Evolutionary conservation across 495 filamentous ascomycete genomes (phyloP).

Genomic region (Neurospora sp.): DNA sequence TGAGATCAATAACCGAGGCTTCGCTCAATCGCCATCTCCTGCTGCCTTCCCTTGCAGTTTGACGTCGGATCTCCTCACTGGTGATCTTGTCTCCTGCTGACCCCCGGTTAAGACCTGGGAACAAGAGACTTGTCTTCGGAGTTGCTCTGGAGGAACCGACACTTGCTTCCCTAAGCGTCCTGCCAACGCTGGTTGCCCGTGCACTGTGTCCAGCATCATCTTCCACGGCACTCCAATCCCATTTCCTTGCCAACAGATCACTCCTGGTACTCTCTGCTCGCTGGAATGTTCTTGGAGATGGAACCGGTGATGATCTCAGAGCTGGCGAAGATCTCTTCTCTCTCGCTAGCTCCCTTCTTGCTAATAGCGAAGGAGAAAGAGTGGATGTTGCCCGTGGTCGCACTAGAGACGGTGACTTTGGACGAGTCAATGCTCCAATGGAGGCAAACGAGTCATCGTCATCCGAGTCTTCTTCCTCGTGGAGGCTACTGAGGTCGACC

Average conservation of each 20-base stretch:
- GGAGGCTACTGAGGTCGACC: neutral
- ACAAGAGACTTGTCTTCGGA: neutral
- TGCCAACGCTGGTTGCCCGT: neutral
- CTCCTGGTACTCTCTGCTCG: neutral
- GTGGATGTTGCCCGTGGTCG: neutral
- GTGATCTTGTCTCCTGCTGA: conserved; percentile 11
- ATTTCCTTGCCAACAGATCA: neutral
- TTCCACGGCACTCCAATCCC: neutral
- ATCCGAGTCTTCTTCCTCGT: neutral
- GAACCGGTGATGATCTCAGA: conserved; percentile 3
- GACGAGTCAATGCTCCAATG: neutral
- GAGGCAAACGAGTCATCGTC: conserved; percentile 12
- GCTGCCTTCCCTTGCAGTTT: neutral
- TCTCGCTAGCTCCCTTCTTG: neutral
- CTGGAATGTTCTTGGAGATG: neutral
- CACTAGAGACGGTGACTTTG: neutral
- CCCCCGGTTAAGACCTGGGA: conserved; percentile 3
- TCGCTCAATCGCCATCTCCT: conserved; percentile 28
- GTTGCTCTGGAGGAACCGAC: neutral
- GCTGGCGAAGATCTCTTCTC: neutral
- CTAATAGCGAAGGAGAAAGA: too few relatives aligned
- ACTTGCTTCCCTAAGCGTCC: neutral
- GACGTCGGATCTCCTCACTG: neutral
- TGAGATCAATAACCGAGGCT: conserved; percentile 30
- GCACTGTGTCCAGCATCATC: neutral